Evolutionary conservation across 2,329 filamentous ascomycete species (phyloP).

Genomic region (Chalara sp.): DNA sequence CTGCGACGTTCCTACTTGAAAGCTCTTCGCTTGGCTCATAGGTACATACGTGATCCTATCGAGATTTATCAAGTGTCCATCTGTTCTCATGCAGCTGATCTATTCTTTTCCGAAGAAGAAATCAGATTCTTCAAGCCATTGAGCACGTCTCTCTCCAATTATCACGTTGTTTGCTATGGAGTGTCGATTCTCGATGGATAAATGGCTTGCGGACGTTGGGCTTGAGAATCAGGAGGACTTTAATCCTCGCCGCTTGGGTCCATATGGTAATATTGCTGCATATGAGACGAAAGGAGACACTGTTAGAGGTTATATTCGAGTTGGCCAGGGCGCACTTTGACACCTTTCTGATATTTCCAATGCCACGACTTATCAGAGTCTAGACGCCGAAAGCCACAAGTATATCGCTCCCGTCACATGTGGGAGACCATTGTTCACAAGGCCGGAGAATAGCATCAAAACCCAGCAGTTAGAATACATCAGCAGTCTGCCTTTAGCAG

Average conservation of each 20-base stretch:
- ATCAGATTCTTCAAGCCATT: neutral
- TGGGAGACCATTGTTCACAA: neutral
- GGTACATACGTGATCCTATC: neutral
- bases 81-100: neutral
- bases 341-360: neutral
- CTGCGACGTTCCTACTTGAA: conserved; percentile 1
- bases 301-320: neutral
- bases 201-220: neutral
- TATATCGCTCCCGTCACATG: neutral
- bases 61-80: neutral
- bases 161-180: neutral
- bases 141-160: neutral
- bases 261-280: neutral
- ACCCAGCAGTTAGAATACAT: neutral
- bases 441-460: neutral
- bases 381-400: neutral
- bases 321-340: neutral
- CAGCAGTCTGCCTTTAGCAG: neutral
- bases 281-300: neutral
- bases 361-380: neutral
- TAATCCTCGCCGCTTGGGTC: neutral
- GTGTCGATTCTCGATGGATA: neutral
- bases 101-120: neutral
- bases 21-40: neutral
- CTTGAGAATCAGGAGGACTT: neutral